Evolutionary conservation across 441 rosid genomes (phyloP).

Genomic region (Manihot esculenta): DNA sequence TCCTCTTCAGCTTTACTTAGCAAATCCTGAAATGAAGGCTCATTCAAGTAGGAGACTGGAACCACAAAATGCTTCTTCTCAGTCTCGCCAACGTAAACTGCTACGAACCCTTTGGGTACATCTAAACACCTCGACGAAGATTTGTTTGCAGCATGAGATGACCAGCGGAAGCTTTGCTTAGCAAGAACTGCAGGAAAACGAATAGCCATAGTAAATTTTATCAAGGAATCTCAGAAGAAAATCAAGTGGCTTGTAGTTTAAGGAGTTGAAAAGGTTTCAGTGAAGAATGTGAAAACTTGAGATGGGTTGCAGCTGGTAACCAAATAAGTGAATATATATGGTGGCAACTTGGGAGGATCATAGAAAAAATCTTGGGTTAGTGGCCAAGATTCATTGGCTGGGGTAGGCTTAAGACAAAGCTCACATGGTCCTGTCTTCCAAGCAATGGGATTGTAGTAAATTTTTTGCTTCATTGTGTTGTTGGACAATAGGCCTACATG

Average conservation of each 20-base stretch:
- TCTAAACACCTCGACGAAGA: constrained; percentile 10
- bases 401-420: no score
- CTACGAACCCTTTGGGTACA: constrained; percentile 43
- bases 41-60: constrained; percentile 33
- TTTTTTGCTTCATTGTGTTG: no score
- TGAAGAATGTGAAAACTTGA: neutral
- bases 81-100: constrained; percentile 48
- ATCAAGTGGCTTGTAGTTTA: neutral
- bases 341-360: no score
- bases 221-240: no score
- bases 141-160: neutral
- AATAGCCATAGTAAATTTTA: neutral
- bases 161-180: constrained; percentile 22
- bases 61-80: constrained; percentile 39
- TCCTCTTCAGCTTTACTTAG: constrained; percentile 37
- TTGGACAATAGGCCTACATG: no score
- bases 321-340: neutral
- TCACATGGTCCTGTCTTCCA: no score
- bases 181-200: neutral
- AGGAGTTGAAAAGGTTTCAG: no score
- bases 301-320: constrained; percentile 9
- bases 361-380: neutral
- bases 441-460: neutral
- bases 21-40: constrained; percentile 34
- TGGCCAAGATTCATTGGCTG: neutral